Base-by-base conservation (phyloP, 345 rosid genomes). In the Populus deltoides region DNA sequence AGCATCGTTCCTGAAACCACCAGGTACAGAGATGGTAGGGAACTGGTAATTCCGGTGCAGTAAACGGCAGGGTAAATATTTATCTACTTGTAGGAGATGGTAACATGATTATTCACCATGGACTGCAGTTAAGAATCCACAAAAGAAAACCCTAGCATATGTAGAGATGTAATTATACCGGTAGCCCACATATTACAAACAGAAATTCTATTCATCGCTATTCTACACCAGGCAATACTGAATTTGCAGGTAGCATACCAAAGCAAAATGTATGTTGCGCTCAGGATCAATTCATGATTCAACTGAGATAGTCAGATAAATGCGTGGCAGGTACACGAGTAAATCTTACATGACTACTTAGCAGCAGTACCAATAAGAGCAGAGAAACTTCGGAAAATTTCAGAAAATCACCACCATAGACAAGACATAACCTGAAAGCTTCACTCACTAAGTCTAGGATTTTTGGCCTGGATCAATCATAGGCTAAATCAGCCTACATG, bases 391-490 rank as follows among this genome's bases (percentile, higher is more conserved):
- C n/a, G 18, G 59, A 31, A 27, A 16, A 33, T 4, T 43, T 59
- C 39, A 71, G 24, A 57, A 68, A 72, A 61, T 33, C 27, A 41
- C 68, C 41, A 49, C 74, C 78, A 62, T 35, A 78, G 43, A 55
- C 70, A 75, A 53, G 36, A 33, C 35, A 29, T 33, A 43, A 68
- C 65, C 35, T 20, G 29, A 67, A 51, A 51, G 68, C 31, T 66
- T 20, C 47, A 49, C 73, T 66, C 66, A 43, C 79, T 55, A 70
- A 66, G 11, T 82, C 77, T 47, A 75, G 66, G 55, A 75, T 35
- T 12, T 55, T 39, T 24, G 33, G 29, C 39, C 66, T 35, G 55
- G 24, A 27, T 16, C 22, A 55, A 24, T 33, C 25, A 43, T 35
- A 6, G 51, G 25, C 53, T 22, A 16, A 36, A 62, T 29, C 73